Evolutionary conservation across 768 basidiomycete genomes (phyloP).

Genomic region (Cantharellus cinnabarinus): DNA sequence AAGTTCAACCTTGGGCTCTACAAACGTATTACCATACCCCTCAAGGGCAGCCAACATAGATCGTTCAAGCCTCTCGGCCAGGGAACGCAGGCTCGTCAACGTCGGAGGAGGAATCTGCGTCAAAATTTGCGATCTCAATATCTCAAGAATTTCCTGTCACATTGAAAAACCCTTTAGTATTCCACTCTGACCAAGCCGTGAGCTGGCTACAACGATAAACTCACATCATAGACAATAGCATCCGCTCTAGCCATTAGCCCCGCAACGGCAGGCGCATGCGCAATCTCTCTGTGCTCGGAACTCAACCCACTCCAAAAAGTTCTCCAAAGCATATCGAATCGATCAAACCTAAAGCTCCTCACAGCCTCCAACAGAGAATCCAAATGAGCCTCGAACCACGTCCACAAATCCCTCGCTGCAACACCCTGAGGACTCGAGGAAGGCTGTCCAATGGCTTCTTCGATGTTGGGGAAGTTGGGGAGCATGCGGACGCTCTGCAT

Average conservation of each 20-base stretch:
- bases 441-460: slow-evolving; percentile 39
- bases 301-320: slow-evolving; percentile 65
- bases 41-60: slow-evolving; percentile 64
- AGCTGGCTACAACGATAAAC: slow-evolving; percentile 15
- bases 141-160: slow-evolving; percentile 65
- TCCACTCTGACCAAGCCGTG: not conserved
- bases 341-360: slow-evolving; percentile 61
- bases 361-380: slow-evolving; percentile 65
- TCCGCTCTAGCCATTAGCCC: slow-evolving; percentile 79
- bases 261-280: slow-evolving; percentile 74
- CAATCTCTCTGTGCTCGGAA: slow-evolving; percentile 65
- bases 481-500: slow-evolving; percentile 45
- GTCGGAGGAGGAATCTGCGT: slow-evolving; percentile 50
- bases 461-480: slow-evolving; percentile 66
- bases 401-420: slow-evolving; percentile 74
- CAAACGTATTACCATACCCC: slow-evolving; percentile 70
- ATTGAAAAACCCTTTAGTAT: not conserved
- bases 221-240: slow-evolving; percentile 76
- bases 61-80: slow-evolving; percentile 85
- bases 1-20: slow-evolving; percentile 78
- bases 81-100: slow-evolving; percentile 49
- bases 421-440: slow-evolving; percentile 49
- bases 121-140: slow-evolving; percentile 66
- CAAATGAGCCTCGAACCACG: slow-evolving; percentile 80
- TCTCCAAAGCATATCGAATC: slow-evolving; percentile 72